A percentile compares a stretch with the other conserved stretches of the same genome.
Conservation (phyloP, 1,284 basidiomycete genomes). For the Ustilago trichophora region DNA sequence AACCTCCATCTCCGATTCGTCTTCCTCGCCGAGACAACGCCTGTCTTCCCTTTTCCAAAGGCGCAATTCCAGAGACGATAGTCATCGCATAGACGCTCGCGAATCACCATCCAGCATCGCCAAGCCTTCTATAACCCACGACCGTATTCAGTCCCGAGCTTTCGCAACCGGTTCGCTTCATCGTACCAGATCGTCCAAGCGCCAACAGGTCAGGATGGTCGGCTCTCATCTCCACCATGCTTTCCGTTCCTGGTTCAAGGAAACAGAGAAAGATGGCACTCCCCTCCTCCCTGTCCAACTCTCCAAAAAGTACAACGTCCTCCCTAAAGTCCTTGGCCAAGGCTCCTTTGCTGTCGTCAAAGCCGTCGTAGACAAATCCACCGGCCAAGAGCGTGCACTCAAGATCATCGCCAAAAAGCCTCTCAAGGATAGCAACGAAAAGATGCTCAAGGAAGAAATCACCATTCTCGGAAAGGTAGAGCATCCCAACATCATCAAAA, state of each 20-base stretch:
- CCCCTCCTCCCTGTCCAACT: constrained; percentile 56
- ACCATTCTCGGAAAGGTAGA: constrained; percentile 59
- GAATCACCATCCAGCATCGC: too few relatives aligned
- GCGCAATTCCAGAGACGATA: constrained; percentile 4
- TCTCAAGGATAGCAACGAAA: constrained; percentile 60
- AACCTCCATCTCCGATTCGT: background rate
- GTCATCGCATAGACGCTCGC: too few relatives aligned
- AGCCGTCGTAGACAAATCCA: constrained; percentile 43
- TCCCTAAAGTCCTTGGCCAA: constrained; percentile 52
- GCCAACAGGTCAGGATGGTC: constrained; percentile 54
- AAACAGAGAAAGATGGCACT: constrained; percentile 59
- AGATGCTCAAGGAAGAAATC: constrained; percentile 63
- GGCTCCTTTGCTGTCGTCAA: constrained; percentile 65
- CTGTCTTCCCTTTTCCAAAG: constrained; percentile 17
- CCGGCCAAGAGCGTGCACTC: constrained; percentile 58
- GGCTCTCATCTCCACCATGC: constrained; percentile 57
- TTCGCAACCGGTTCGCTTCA: constrained; percentile 24
- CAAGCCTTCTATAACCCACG: too few relatives aligned
- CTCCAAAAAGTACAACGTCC: constrained; percentile 59
- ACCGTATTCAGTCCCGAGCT: too few relatives aligned
- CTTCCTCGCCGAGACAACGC: constrained; percentile 6
- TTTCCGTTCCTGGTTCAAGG: constrained; percentile 60
- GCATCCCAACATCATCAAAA: constrained; percentile 63
- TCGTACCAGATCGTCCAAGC: constrained; percentile 21
- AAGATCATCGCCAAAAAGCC: constrained; percentile 66